phyloP scores from a whole-genome alignment of 371 early-diverging fungal genomes.

The Mortierella sp. region DNA sequence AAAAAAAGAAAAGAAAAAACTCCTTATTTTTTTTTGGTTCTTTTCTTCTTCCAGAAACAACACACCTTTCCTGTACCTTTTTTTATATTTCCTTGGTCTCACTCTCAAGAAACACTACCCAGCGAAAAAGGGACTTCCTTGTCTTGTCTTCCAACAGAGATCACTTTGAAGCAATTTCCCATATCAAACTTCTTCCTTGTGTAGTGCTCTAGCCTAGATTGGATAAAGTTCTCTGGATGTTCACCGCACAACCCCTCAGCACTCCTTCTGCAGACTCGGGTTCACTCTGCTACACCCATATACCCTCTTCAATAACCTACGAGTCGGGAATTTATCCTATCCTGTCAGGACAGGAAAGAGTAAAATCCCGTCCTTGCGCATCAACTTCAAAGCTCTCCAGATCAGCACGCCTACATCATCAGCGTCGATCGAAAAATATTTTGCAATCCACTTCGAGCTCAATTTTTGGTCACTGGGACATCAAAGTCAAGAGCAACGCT shows the following conservation, averaged over 20 bases:
- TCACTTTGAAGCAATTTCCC: background rate
- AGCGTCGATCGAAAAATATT: slow-evolving; percentile 19
- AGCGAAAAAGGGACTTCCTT: background rate
- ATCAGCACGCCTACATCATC: slow-evolving; percentile 19
- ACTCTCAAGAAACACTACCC: background rate
- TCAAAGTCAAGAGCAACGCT: slow-evolving; percentile 14
- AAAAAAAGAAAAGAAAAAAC: background rate
- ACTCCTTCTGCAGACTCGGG: slow-evolving; percentile 4
- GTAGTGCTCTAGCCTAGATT: slow-evolving; percentile 1
- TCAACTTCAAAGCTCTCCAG: slow-evolving; percentile 4
- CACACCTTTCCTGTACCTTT: background rate
- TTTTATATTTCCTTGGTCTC: background rate
- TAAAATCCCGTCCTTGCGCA: background rate
- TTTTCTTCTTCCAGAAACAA: slow-evolving; percentile 4
- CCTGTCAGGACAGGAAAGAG: background rate
- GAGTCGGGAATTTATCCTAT: background rate
- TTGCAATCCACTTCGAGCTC: slow-evolving; percentile 6
- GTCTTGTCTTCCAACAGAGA: background rate
- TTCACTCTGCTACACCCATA: slow-evolving; percentile 1
- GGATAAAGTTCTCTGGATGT: slow-evolving; percentile 14
- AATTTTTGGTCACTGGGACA: slow-evolving; percentile 26
- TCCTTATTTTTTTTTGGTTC: slow-evolving; percentile 2
- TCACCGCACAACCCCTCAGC: slow-evolving; percentile 15
- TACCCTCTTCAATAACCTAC: background rate
- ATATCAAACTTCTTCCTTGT: background rate